Evolutionary conservation across 208 protist species (phyloP).

Genomic region (Leishmania aethiopica): DNA sequence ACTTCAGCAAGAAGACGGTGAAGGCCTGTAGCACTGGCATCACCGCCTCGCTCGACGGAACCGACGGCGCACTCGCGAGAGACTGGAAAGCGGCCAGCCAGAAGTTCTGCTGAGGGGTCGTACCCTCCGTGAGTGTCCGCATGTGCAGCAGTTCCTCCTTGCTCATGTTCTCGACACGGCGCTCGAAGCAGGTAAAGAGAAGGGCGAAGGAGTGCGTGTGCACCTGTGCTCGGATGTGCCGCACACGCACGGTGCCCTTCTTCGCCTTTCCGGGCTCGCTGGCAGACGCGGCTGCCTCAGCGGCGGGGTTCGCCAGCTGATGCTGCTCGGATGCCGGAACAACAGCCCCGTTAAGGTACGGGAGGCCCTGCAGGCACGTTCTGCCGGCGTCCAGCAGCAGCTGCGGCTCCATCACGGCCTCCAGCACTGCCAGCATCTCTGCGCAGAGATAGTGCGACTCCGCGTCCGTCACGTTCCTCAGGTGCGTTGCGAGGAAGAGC

Average conservation of each 20-base stretch:
- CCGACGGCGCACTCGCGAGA: constrained; percentile 55
- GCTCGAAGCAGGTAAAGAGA: constrained; percentile 74
- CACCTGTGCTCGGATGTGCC: constrained; percentile 53
- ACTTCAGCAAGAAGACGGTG: constrained; percentile 87
- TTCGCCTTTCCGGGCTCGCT: constrained; percentile 6
- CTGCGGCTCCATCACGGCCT: constrained; percentile 87
- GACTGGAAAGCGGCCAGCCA: constrained; percentile 83
- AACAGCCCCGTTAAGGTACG: constrained; percentile 46
- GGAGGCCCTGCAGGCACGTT: constrained; percentile 65
- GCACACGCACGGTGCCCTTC: constrained; percentile 19
- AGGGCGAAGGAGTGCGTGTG: constrained; percentile 74
- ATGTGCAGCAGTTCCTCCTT: constrained; percentile 81
- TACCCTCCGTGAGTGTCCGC: constrained; percentile 57
- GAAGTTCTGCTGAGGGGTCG: constrained; percentile 66
- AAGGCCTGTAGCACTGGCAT: constrained; percentile 79
- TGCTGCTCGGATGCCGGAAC: constrained; percentile 36
- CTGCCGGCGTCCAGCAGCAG: constrained; percentile 74
- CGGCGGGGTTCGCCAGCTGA: constrained; percentile 18
- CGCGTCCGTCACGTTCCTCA: constrained; percentile 53
- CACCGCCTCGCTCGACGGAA: constrained; percentile 70
- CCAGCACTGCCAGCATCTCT: constrained; percentile 82
- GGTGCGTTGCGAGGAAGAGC: constrained; percentile 55
- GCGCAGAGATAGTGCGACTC: constrained; percentile 74
- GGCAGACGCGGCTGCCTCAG: constrained; percentile 9
- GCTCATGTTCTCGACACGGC: constrained; percentile 63